Base-by-base conservation (phyloP, 2,329 filamentous ascomycete species). In the Colletotrichum simmondsii region DNA sequence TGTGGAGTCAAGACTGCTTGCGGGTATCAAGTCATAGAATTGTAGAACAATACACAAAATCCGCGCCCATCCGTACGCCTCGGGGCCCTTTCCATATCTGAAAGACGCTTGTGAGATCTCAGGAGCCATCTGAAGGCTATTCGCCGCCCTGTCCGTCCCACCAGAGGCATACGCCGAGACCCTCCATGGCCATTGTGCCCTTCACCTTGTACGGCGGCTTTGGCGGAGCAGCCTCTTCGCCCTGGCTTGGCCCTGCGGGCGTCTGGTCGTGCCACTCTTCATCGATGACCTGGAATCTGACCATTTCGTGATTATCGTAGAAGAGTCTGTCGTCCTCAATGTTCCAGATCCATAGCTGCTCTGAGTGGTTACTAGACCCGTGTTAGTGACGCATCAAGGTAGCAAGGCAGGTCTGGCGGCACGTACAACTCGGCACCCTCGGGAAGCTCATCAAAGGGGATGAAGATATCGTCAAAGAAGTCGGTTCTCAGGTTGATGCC, bases 191-290 rank as follows among this genome's bases (percentile, higher is more conserved):
- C 91, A 93, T 92, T 76, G 87, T 90, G 8, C 88, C 91, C 72
- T 86, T 90, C 75, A 96, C 89, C 74, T 87, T 88, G 85, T 95
- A 97, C 0, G 94, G 93, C 5, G 93, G 91, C 77, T 91, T 90
- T 66, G 91, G 88, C 64, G 87, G 85, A 42, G 87, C 83, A 62
- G 90, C 89, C 61, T 93, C 90, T 52, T 89, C 89, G 16, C 90
- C 87, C 75, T 93, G 89, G 4, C 86, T 82, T 46, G 92, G 90
- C 64, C 92, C 91, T 70, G 90, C 88, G 0, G 96, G 92, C 54
- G 93, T 92, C 81, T 97, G 93, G 80, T 98, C 96, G 73, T 95
- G 91, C 95, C 97, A 99, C 76, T 94, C 90, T 83, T 99, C 97
- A 63, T 92, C 90, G 77, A 97, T 91, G 53, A 98, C 92, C 26